Evolutionary conservation across 345 rosid species (phyloP).

Genomic region (Hibiscus mutabilis): DNA sequence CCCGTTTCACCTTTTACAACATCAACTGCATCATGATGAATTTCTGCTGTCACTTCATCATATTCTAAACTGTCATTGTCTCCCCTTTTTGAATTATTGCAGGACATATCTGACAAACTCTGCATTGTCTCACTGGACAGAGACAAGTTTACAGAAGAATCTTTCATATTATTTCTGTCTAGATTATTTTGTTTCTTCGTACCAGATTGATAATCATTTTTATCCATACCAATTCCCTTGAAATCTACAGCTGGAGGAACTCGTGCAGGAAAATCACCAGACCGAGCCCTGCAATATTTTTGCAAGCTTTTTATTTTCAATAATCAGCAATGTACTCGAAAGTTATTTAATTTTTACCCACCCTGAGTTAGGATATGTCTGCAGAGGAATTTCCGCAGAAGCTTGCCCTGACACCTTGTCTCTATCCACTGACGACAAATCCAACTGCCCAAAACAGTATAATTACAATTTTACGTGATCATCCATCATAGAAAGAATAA

Average conservation of each 20-base stretch:
- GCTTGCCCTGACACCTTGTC: conserved; percentile 89
- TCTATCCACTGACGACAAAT: conserved; percentile 60
- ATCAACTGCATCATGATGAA: conserved; percentile 15
- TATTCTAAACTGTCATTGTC: conserved; percentile 1
- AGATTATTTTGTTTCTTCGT: conserved; percentile 14
- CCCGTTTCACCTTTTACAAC: conserved; percentile 18
- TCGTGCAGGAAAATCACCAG: conserved; percentile 29
- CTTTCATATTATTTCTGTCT: conserved; percentile 11
- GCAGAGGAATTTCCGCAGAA: conserved; percentile 49
- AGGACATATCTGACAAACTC: conserved; percentile 20
- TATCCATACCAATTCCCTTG: conserved; percentile 19
- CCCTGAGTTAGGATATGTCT: conserved; percentile 35
- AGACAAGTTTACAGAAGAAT: conserved; percentile 14
- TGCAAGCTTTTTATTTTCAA: conserved; percentile 12
- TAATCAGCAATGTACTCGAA: conserved; percentile 7
- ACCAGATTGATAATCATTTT: conserved; percentile 13
- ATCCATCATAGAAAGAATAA: conserved; percentile 1
- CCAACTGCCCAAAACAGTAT: conserved; percentile 43
- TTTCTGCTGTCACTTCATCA: conserved; percentile 16
- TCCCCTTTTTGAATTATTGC: conserved; percentile 3
- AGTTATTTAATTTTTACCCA: conserved; percentile 10
- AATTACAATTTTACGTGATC: conserved; percentile 12
- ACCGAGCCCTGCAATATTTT: conserved; percentile 32
- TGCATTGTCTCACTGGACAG: conserved; percentile 22
- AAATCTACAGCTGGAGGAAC: conserved; percentile 22